Evolutionary conservation across 345 rosid species (phyloP), one percentile per base, ranked within the genome.

Genomic region (Eucalyptus microcorys): DNA sequence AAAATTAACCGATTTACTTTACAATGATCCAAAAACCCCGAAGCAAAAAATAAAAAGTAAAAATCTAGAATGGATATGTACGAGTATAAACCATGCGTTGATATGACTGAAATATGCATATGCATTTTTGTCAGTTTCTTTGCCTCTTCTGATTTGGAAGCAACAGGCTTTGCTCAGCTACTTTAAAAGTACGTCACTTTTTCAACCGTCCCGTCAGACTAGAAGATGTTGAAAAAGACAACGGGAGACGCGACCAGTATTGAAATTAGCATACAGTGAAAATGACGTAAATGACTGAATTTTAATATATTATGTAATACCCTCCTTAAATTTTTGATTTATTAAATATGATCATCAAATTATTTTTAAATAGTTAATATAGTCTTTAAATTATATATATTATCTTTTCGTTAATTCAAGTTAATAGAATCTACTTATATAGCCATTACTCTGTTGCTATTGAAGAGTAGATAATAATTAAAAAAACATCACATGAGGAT

Each of bases 361-460:
- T 64, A 64, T n/a, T n/a, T n/a, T n/a, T 14, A 14, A 64, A 14
- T 14, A 15, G 1, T 64, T 16, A n/a, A 64, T n/a, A 8, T 15
- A n/a, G 0, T n/a, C 6, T 4, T n/a, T 64, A n/a, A n/a, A 7
- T 14, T 7, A 64, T 7, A 14, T 61, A n/a, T 64, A n/a, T n/a
- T 34, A 64, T n/a, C 6, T n/a, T 64, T n/a, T 27, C 1, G 0
- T 61, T 6, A 27, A 61, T 59, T 59, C 8, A 59, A 59, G 68
- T 59, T 59, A 59, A 5, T 13, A 6, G 4, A 59, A 30, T 59
- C 10, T n/a, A 64, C 21, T n/a, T n/a, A 64, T n/a, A 21, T 40
- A 0, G 5, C 47, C 2, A 26, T 7, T 4, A 6, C 4, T 21
- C 8, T 21, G 2, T 40, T 22, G 0, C 37, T 8, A 10, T 71